Evolutionary conservation across 1,284 basidiomycete species (phyloP).

Genomic region (Boletus albobrunnescens): DNA sequence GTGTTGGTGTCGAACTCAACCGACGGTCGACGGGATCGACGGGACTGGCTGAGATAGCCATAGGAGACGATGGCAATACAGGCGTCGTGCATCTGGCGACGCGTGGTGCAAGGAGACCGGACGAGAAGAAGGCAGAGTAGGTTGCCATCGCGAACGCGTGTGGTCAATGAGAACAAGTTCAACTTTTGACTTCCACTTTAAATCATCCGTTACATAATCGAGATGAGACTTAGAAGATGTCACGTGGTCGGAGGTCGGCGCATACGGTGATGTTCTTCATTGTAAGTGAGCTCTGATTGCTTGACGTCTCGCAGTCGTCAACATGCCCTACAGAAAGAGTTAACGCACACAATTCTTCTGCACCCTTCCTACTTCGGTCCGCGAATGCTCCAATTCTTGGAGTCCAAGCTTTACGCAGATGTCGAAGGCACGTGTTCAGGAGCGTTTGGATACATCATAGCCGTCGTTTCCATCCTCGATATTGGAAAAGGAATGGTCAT

Average conservation of each 20-base stretch:
- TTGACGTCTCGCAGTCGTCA: not conserved
- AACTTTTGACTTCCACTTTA: slow-evolving; percentile 18
- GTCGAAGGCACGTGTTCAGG: slow-evolving; percentile 98
- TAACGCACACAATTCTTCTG: slow-evolving; percentile 92
- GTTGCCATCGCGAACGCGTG: slow-evolving; percentile 35
- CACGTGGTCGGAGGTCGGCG: slow-evolving; percentile 9
- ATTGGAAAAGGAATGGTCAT: slow-evolving; percentile 90
- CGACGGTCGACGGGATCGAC: slow-evolving; percentile 36
- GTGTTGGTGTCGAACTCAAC: slow-evolving; percentile 36
- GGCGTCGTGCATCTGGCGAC: slow-evolving; percentile 30
- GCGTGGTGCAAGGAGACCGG: slow-evolving; percentile 51
- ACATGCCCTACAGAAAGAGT: slow-evolving; percentile 68
- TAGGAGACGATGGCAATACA: slow-evolving; percentile 35
- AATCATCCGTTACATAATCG: not conserved
- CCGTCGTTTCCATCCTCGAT: slow-evolving; percentile 86
- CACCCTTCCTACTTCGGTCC: slow-evolving; percentile 99
- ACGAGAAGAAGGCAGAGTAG: slow-evolving; percentile 60
- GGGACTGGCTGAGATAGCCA: slow-evolving; percentile 28
- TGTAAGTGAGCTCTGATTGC: slow-evolving; percentile 39
- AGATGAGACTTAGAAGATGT: not conserved
- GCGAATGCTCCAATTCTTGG: slow-evolving; percentile 88
- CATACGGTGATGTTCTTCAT: slow-evolving; percentile 71
- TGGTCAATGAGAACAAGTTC: slow-evolving; percentile 10
- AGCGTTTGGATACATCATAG: slow-evolving; percentile 95
- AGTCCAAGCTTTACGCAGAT: slow-evolving; percentile 91